phyloP scores from a whole-genome alignment of 2,329 filamentous ascomycete species.

The Xylaria sp. region DNA sequence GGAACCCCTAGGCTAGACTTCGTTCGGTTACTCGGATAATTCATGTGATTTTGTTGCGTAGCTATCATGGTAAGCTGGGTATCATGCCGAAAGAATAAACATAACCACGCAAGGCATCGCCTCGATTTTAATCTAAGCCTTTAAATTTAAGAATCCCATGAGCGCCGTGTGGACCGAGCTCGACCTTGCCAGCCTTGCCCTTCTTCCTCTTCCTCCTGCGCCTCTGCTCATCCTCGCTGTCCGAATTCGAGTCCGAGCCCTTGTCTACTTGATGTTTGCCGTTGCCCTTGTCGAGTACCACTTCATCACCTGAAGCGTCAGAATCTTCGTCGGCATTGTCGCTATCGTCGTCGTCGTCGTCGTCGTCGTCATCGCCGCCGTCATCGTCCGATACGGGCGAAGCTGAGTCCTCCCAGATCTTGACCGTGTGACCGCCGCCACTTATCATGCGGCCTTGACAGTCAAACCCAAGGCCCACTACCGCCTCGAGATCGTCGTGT shows the following conservation, averaged over 20 bases:
- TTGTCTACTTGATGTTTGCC: slow-evolving; percentile 47
- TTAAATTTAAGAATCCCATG: slow-evolving; percentile 59
- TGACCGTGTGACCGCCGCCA: slow-evolving; percentile 83
- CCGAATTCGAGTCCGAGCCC: slow-evolving; percentile 50
- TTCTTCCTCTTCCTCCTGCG: slow-evolving; percentile 55
- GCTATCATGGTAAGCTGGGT: slow-evolving; percentile 27
- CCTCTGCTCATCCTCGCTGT: slow-evolving; percentile 54
- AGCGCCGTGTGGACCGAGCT: slow-evolving; percentile 56
- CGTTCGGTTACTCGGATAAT: neutral
- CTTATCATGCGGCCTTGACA: slow-evolving; percentile 85
- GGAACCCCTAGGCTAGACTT: neutral
- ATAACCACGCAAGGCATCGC: neutral
- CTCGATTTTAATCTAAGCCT: slow-evolving; percentile 48
- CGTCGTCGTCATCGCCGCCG: slow-evolving; percentile 56
- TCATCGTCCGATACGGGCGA: slow-evolving; percentile 51
- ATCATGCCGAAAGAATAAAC: slow-evolving; percentile 30
- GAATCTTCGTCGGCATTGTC: slow-evolving; percentile 52
- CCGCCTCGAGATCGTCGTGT: slow-evolving; percentile 88
- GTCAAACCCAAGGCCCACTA: slow-evolving; percentile 83
- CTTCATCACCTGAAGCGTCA: slow-evolving; percentile 50
- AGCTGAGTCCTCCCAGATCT: slow-evolving; percentile 85
- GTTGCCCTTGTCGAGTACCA: slow-evolving; percentile 48
- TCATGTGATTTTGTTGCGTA: neutral
- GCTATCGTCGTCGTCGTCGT: slow-evolving; percentile 51
- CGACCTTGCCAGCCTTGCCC: slow-evolving; percentile 44